A percentile compares a stretch with the other conserved stretches of the same genome.
Conservation (phyloP, 345 rosid species). For the Crucihimalaya himalaica region DNA sequence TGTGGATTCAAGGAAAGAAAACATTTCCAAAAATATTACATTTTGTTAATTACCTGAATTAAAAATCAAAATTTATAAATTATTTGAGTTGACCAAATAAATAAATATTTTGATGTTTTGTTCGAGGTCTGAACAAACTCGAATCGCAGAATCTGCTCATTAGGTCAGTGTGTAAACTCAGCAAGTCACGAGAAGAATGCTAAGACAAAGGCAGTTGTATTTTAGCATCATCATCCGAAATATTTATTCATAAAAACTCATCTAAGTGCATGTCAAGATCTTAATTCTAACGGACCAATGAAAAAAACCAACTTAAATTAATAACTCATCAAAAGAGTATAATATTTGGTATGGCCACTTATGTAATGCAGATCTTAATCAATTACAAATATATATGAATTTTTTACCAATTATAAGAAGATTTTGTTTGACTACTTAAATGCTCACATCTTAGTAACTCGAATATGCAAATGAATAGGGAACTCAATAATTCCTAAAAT, state of each 20-base stretch:
- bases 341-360: neutral
- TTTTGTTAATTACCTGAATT: neutral
- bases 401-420: neutral
- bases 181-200: neutral
- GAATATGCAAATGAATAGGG: neutral
- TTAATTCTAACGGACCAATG: neutral
- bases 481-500: neutral
- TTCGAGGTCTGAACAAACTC: neutral
- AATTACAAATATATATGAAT: neutral
- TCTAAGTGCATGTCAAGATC: neutral
- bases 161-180: neutral
- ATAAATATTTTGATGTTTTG: neutral
- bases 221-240: no score
- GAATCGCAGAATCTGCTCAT: neutral
- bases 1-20: neutral
- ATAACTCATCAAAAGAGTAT: no score
- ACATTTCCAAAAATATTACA: neutral
- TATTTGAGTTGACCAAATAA: neutral
- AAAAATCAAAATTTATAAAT: neutral
- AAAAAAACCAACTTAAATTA: neutral
- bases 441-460: neutral
- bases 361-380: no score
- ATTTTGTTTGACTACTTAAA: slow-evolving; percentile 9
- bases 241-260: no score
- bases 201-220: no score